A percentile compares a stretch with the other conserved stretches of the same genome.
Evolutionary conservation across 2,329 filamentous ascomycete species (phyloP).

Genomic region (Fusarium stilboides): DNA sequence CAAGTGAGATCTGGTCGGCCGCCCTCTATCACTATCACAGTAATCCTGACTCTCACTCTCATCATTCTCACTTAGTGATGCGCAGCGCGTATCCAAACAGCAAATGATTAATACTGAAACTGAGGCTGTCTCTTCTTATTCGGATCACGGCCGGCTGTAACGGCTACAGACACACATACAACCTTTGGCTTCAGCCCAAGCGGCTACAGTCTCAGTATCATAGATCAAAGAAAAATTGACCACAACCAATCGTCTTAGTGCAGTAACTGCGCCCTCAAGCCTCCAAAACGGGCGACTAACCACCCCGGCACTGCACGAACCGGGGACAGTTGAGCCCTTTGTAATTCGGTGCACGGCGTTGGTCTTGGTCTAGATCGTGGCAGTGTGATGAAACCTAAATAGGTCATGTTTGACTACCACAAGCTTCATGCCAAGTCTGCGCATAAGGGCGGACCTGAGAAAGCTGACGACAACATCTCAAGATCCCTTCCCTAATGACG

Average conservation of each 20-base stretch:
- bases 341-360: too few relatives aligned
- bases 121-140: neutral
- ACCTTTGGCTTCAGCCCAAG: too few relatives aligned
- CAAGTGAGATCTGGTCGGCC: conserved; percentile 36
- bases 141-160: conserved; percentile 14
- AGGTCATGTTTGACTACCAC: neutral
- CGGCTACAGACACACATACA: neutral
- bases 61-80: conserved; percentile 1
- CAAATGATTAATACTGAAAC: conserved; percentile 15
- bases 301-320: conserved; percentile 8
- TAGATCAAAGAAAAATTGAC: neutral
- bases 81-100: conserved; percentile 17
- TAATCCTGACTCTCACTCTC: neutral
- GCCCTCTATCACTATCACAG: conserved; percentile 12
- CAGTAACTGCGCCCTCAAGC: conserved; percentile 1
- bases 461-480: conserved; percentile 25
- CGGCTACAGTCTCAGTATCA: conserved; percentile 15
- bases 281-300: neutral
- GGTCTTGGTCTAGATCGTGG: conserved; percentile 15
- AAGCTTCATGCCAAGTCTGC: conserved; percentile 13
- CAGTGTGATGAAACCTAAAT: conserved; percentile 41
- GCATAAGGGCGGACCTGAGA: conserved; percentile 25
- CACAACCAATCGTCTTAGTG: conserved; percentile 15
- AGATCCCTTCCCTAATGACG: conserved; percentile 28
- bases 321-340: conserved; percentile 12